Evolutionary conservation across 2,329 filamentous ascomycete species (phyloP).

Genomic region (Cladosporium velox): DNA sequence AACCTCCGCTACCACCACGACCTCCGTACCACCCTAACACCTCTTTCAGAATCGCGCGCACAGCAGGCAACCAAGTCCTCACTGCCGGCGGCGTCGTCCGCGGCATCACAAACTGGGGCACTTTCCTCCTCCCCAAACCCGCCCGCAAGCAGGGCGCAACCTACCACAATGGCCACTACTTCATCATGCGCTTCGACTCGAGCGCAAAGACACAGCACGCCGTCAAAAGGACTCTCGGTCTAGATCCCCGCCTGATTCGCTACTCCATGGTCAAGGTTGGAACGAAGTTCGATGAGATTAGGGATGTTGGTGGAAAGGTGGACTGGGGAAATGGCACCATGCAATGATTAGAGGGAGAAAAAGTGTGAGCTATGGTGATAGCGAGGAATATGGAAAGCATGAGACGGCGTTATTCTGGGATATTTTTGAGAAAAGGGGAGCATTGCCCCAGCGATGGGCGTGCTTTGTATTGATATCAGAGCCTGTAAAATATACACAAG

Average conservation of each 20-base stretch:
- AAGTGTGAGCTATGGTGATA: background rate
- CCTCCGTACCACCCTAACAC: constrained; percentile 19
- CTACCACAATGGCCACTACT: constrained; percentile 89
- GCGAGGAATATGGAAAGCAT: background rate
- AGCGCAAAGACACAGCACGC: constrained; percentile 71
- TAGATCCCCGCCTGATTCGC: constrained; percentile 89
- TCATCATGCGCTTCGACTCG: constrained; percentile 94
- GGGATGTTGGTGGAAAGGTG: constrained; percentile 57
- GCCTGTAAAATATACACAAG: constrained; percentile 7
- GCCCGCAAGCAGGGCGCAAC: constrained; percentile 78
- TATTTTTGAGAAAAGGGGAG: background rate
- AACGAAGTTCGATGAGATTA: constrained; percentile 62
- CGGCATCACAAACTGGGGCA: constrained; percentile 92
- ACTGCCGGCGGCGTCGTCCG: constrained; percentile 84
- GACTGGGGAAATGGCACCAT: constrained; percentile 44
- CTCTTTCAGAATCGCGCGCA: constrained; percentile 74
- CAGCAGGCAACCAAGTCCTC: constrained; percentile 80
- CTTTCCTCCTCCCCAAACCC: constrained; percentile 81
- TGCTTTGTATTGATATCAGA: constrained; percentile 14
- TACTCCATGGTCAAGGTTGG: constrained; percentile 86
- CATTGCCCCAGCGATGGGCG: background rate
- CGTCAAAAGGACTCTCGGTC: constrained; percentile 71
- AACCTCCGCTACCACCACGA: constrained; percentile 25
- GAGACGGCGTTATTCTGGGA: background rate
- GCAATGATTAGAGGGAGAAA: background rate